Conservation (phyloP, 805 yeast genomes). For the Cyberlindnera euphorbiae region DNA sequence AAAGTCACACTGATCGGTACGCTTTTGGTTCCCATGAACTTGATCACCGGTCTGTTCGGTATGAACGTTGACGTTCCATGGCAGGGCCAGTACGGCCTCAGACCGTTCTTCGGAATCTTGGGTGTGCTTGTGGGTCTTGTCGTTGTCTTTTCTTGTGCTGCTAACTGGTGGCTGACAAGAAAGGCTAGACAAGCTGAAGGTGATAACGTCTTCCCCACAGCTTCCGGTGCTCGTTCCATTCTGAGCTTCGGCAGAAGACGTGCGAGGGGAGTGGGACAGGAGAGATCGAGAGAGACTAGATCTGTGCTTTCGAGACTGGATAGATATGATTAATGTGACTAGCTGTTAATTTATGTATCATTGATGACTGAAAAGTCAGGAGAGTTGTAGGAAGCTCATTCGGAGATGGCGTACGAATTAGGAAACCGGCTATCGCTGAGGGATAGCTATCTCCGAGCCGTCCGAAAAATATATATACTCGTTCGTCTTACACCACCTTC, state of each 20-base stretch:
- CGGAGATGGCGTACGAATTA: too few species aligned
- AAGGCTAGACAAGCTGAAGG: slow-evolving; percentile 27
- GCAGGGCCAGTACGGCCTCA: slow-evolving; percentile 35
- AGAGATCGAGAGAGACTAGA: slow-evolving; percentile 23
- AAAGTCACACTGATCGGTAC: slow-evolving; percentile 91
- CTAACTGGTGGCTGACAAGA: slow-evolving; percentile 37
- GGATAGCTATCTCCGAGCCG: too few species aligned
- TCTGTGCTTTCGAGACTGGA: slow-evolving; percentile 25
- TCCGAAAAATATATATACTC: too few species aligned
- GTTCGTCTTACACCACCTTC: too few species aligned
- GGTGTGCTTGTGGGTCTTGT: slow-evolving; percentile 45
- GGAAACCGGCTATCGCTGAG: too few species aligned
- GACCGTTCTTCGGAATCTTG: slow-evolving; percentile 69
- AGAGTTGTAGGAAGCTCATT: too few species aligned
- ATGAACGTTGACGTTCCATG: slow-evolving; percentile 95
- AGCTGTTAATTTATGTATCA: background rate
- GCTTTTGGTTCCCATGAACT: slow-evolving; percentile 80
- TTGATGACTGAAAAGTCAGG: too few species aligned
- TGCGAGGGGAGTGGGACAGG: slow-evolving; percentile 13
- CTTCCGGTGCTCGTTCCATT: slow-evolving; percentile 30
- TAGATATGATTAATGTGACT: slow-evolving; percentile 22
- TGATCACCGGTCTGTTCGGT: slow-evolving; percentile 89
- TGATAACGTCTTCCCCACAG: slow-evolving; percentile 6
- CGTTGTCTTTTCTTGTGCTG: slow-evolving; percentile 34
- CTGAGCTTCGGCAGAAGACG: slow-evolving; percentile 22